A percentile compares a stretch with the other conserved stretches of the same genome.
These are phyloP conservation scores for Fusarium solani-melongenae DNA, from an alignment of 2,329 filamentous ascomycete genomes.

Conservation along the genomic window DNA sequence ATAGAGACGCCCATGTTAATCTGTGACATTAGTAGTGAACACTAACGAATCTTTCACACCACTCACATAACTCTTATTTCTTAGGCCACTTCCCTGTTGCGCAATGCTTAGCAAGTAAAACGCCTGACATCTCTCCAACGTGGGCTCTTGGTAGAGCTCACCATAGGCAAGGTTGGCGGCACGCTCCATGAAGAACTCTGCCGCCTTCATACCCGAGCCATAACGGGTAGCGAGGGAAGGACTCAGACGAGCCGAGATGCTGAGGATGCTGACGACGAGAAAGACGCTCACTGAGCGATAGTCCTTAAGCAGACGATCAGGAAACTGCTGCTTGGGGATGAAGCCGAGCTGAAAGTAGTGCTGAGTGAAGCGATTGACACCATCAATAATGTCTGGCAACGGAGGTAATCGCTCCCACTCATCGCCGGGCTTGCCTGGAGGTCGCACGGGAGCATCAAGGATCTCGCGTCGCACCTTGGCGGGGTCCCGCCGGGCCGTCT, in stretches of 20 bases:
- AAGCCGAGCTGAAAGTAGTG: constrained; percentile 71
- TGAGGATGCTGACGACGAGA: constrained; percentile 65
- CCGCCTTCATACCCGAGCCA: constrained; percentile 62
- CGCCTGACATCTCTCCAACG: constrained; percentile 66
- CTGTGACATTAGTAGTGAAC: constrained; percentile 42
- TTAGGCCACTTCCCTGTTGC: constrained; percentile 66
- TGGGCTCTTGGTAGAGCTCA: constrained; percentile 64
- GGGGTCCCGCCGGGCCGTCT: constrained; percentile 53
- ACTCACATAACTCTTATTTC: constrained; percentile 65
- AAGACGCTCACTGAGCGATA: constrained; percentile 64
- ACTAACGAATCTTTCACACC: background rate
- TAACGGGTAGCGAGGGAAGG: constrained; percentile 59
- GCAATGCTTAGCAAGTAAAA: constrained; percentile 70
- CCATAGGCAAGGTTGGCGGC: constrained; percentile 59
- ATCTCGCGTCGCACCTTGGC: constrained; percentile 51
- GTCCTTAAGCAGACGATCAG: constrained; percentile 58
- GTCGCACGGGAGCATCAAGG: constrained; percentile 44
- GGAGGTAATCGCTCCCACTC: constrained; percentile 64
- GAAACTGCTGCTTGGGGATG: constrained; percentile 64
- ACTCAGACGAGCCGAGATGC: constrained; percentile 66
- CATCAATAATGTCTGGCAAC: constrained; percentile 61
- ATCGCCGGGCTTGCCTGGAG: constrained; percentile 42
- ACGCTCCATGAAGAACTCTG: constrained; percentile 64
- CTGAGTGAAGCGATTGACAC: constrained; percentile 62
- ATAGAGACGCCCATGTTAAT: constrained; percentile 68